phyloP scores from a whole-genome alignment of 495 filamentous ascomycete species.

The Hamigera avellanea region DNA sequence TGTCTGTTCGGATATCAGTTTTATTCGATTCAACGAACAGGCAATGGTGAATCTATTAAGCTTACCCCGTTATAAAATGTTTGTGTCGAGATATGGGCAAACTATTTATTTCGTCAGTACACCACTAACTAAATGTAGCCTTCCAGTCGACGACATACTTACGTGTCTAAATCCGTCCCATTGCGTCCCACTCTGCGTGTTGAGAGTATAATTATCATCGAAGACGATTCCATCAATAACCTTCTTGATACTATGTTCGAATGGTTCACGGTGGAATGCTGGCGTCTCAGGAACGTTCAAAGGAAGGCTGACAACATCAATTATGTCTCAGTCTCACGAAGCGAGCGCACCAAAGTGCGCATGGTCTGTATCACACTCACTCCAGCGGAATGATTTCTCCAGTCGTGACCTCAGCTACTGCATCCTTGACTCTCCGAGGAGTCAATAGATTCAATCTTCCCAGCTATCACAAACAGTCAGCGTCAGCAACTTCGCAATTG shows the following conservation, averaged over 20 bases:
- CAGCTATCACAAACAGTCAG: constrained; percentile 19
- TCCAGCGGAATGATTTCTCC: constrained; percentile 42
- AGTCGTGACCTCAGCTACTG: constrained; percentile 37
- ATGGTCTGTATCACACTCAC: constrained; percentile 11
- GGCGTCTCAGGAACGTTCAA: constrained; percentile 39
- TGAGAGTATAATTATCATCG: constrained; percentile 54
- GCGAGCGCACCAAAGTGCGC: not conserved
- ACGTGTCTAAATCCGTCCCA: constrained; percentile 66
- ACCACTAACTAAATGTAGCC: too few relatives aligned
- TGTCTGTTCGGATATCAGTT: constrained; percentile 16
- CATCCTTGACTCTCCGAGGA: constrained; percentile 38
- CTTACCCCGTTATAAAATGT: constrained; percentile 41
- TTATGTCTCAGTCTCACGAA: too few relatives aligned
- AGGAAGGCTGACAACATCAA: constrained; percentile 31
- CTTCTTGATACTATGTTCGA: constrained; percentile 40
- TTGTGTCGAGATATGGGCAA: constrained; percentile 29
- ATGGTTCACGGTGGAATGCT: constrained; percentile 37
- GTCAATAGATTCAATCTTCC: constrained; percentile 50
- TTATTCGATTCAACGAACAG: too few relatives aligned
- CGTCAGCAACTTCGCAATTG: too few relatives aligned
- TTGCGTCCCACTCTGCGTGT: constrained; percentile 62
- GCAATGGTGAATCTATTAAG: not conserved
- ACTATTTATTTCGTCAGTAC: constrained; percentile 9
- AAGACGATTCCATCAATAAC: constrained; percentile 29
- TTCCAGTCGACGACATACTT: constrained; percentile 1